Evolutionary conservation across 306 rosid genomes (phyloP), one percentile per base, ranked within the genome.

Genomic region (Acacia acuminata): DNA sequence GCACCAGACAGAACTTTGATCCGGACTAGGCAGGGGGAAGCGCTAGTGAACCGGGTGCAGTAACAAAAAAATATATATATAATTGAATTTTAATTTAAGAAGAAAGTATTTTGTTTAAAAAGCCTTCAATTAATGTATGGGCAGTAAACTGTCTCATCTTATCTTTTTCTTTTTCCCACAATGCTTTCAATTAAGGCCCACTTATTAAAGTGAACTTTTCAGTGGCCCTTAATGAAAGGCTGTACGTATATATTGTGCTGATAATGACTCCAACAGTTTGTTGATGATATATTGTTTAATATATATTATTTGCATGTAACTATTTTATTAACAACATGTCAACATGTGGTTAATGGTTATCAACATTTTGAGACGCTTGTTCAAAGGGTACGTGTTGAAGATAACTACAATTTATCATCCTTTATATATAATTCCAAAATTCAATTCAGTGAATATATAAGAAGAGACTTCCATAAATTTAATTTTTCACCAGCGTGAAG

Each of bases 181-280:
- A 71, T 77, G 47, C 66, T 68, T 71, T 47, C 2, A 56, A 53
- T 63, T 12, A 5, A 27, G 77, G 66, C 77, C 75, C 81, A 66
- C 71, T 32, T 34, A 25, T 61, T 61, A 25, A 61, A 61, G 67
- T 25, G 36, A 24, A 24, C 16, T 61, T 11, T 25, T 61, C 13
- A 12, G 36, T 61, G 30, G 15, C 65, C 65, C 14, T 58, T 58
- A 7, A 58, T 8, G 22, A 12, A 61, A 61, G 67, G 36, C 67
- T 24, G 36, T 10, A 4, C 11, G 19, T 10, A 11, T 61, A 10
- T 61, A 10, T 25, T 25, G 36, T 13, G 36, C 30, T 25, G 67
- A 25, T 61, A 12, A 61, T 61, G 45, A 9, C 44, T 66, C 71
- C 38, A 32, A 13, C 17, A 25, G 13, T 25, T 4, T 63, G 3